Evolutionary conservation across 2,329 filamentous ascomycete genomes (phyloP).

Genomic region (Pseudofabraea citricarpa): DNA sequence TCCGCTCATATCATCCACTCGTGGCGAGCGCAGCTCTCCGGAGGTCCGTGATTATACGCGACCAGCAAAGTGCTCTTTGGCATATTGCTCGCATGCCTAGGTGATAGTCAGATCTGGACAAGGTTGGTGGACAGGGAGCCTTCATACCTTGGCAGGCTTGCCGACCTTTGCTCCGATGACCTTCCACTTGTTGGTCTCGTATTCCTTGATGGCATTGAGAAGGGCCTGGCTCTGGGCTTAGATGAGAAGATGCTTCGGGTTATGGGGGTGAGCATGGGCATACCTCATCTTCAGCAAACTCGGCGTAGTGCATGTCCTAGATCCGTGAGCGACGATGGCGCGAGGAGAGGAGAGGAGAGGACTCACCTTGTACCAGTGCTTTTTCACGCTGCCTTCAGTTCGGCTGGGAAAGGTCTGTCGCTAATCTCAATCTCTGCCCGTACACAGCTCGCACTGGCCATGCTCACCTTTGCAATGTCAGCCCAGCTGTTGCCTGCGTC

Average conservation of each 20-base stretch:
- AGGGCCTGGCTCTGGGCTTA: conserved; percentile 47
- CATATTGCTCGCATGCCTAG: conserved; percentile 85
- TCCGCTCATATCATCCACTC: too few relatives aligned
- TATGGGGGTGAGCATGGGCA: conserved; percentile 16
- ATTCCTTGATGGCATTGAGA: conserved; percentile 94
- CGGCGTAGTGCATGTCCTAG: conserved; percentile 98
- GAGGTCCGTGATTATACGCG: conserved; percentile 23
- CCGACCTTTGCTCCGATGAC: conserved; percentile 93
- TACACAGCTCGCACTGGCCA: too few relatives aligned
- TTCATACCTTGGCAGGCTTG: conserved; percentile 83
- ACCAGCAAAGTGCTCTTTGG: conserved; percentile 78
- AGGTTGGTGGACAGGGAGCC: conserved; percentile 5
- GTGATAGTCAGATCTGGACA: conserved; percentile 12
- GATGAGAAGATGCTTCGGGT: conserved; percentile 17
- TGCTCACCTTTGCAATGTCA: conserved; percentile 86
- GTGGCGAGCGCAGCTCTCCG: too few relatives aligned
- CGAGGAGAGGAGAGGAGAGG: conserved; percentile 2
- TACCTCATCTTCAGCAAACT: conserved; percentile 97
- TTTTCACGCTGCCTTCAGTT: conserved; percentile 97
- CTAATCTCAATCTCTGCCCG: too few relatives aligned
- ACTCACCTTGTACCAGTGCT: conserved; percentile 95
- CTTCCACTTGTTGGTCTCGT: conserved; percentile 99
- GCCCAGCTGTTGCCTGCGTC: conserved; percentile 94
- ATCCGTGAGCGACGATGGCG: conserved; percentile 14
- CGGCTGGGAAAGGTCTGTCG: conserved; percentile 87